Base-by-base conservation (phyloP, 2,329 filamentous ascomycete species). In the Aotearoamyces nothofagi region DNA sequence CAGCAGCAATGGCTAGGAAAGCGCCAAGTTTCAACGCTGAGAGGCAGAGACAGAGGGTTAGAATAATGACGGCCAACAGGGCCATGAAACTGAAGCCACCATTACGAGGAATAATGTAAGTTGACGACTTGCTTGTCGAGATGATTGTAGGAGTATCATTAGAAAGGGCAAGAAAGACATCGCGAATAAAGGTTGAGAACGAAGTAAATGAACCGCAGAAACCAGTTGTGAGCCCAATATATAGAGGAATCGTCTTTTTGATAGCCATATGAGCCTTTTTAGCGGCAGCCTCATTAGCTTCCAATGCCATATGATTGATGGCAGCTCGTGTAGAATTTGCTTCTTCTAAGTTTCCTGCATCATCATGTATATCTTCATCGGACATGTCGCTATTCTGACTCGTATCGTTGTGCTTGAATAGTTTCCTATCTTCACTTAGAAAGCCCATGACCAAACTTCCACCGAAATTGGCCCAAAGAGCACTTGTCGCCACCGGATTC, bases 151-250 rank as follows among this genome's bases (percentile, higher is more conserved):
- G 59, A 8, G 92, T 55, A 38, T 78, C 66, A 46, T 93, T 90
- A 4, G 79, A 75, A n/a, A 92, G 54, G 0, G 81, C 77, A 13
- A 92, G 63, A 47, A 92, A 92, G 9, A 65, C 55, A 43, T 92
- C 86, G 5, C 80, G 67, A 26, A 86, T 74, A 47, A 92, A 92
- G 12, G 76, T 73, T 0, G 84, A 92, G 53, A 93, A 93, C 7
- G 78, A 86, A 0, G 86, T 94, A 45, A 90, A 81, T 39, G 79
- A 86, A 36, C 87, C 82, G 44, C 83, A 92, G 52, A 90, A 90
- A 8, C 79, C 87, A 0, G 79, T 92, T 0, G 81, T 70, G 5
- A 94, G 67, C 27, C 80, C 86, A 33, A 92, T 78, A 47, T 92
- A 93, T 0, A 93, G 61, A 0, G 87, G 86, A 15, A 92, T 78